A percentile compares a stretch with the other conserved stretches of the same genome.
Evolutionary conservation across 2,329 filamentous ascomycete species (phyloP).

Genomic region (Colletotrichum sp.): DNA sequence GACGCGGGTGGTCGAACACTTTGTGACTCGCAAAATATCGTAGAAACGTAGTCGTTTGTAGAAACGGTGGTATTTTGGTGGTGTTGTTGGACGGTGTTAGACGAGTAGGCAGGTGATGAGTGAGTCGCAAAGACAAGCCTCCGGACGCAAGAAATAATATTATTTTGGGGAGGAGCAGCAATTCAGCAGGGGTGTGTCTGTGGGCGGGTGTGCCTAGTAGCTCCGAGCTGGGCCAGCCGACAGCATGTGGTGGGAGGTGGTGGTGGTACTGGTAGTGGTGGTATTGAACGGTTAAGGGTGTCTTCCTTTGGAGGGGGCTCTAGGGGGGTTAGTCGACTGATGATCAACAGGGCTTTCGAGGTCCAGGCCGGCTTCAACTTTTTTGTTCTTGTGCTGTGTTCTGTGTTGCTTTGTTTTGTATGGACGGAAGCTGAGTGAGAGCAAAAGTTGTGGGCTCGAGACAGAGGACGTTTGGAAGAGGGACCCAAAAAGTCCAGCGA

Average conservation of each 20-base stretch:
- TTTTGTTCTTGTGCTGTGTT: not conserved
- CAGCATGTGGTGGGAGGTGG: slow-evolving; percentile 13
- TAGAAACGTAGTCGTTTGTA: not conserved
- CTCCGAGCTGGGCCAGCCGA: slow-evolving; percentile 20
- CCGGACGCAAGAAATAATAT: slow-evolving; percentile 24
- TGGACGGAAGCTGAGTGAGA: slow-evolving; percentile 3
- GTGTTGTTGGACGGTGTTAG: slow-evolving; percentile 8
- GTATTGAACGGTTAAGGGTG: slow-evolving; percentile 13
- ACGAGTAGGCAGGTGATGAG: slow-evolving; percentile 8
- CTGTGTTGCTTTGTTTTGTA: slow-evolving; percentile 1
- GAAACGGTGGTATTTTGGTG: not conserved
- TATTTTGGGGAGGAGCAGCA: slow-evolving; percentile 26
- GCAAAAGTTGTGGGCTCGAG: slow-evolving; percentile 18
- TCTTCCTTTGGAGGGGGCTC: not conserved
- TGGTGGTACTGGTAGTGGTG: slow-evolving; percentile 7
- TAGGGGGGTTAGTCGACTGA: slow-evolving; percentile 10
- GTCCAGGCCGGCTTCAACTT: slow-evolving; percentile 15
- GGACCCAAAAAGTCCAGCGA: slow-evolving; percentile 9
- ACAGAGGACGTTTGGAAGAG: slow-evolving; percentile 8
- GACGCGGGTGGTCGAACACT: slow-evolving; percentile 26
- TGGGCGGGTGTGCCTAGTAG: slow-evolving; percentile 22
- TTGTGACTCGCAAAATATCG: slow-evolving; percentile 27
- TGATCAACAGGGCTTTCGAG: slow-evolving; percentile 15
- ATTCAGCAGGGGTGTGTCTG: slow-evolving; percentile 24
- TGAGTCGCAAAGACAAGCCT: slow-evolving; percentile 22